Percentiles rank a stretch among this genome's conserved stretches.
Evolutionary conservation across 495 filamentous ascomycete species (phyloP).

Genomic region (Neurospora africana): DNA sequence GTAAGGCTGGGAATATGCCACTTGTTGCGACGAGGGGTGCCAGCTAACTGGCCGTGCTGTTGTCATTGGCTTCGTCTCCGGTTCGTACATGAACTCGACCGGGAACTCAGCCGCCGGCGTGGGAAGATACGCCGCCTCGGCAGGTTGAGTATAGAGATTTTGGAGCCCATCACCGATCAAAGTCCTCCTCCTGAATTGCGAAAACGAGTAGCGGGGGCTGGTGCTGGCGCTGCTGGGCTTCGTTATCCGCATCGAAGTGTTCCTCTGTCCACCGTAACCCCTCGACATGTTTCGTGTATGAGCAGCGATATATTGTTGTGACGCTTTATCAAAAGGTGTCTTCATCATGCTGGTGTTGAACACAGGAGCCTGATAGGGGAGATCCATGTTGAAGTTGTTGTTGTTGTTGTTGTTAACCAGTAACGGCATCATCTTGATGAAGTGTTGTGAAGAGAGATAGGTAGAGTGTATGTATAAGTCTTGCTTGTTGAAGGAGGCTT

Average conservation of each 20-base stretch:
- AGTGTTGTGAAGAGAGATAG: not conserved
- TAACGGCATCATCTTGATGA: slow-evolving; percentile 24
- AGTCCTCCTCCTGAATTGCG: slow-evolving; percentile 43
- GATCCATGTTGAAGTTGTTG: not conserved
- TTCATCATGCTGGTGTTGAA: slow-evolving; percentile 17
- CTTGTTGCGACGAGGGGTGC: slow-evolving; percentile 47
- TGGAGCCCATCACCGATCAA: slow-evolving; percentile 40
- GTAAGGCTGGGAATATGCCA: slow-evolving; percentile 15
- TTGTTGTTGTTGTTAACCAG: slow-evolving; percentile 12
- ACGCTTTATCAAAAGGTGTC: slow-evolving; percentile 12
- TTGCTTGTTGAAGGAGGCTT: not conserved
- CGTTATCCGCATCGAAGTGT: slow-evolving; percentile 43
- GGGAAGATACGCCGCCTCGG: slow-evolving; percentile 26
- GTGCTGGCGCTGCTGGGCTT: slow-evolving; percentile 62
- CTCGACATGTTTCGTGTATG: slow-evolving; percentile 32
- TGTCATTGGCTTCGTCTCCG: slow-evolving; percentile 18
- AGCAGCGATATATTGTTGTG: slow-evolving; percentile 8
- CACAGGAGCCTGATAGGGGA: not conserved
- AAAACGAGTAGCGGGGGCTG: slow-evolving; percentile 47
- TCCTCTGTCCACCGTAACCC: slow-evolving; percentile 29
- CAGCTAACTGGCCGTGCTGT: slow-evolving; percentile 56
- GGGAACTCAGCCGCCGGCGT: slow-evolving; percentile 17
- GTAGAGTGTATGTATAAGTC: not conserved
- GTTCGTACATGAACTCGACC: slow-evolving; percentile 22
- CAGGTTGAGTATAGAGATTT: slow-evolving; percentile 23